A percentile compares a stretch with the other conserved stretches of the same genome.
phyloP scores from a whole-genome alignment of 192 early-diverging fungal genomes.

The Thamnidium elegans region DNA sequence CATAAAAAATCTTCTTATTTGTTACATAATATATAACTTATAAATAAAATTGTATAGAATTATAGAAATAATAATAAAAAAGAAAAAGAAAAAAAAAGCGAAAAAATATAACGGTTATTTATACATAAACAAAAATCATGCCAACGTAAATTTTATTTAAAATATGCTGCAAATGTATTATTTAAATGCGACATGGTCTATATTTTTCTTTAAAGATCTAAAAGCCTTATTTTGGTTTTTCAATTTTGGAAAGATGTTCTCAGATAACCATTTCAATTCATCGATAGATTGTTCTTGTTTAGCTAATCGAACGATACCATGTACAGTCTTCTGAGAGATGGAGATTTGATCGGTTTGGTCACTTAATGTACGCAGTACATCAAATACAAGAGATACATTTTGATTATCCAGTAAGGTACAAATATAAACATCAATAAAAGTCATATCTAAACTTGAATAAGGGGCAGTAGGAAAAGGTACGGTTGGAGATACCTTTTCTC shows the following conservation, averaged over 20 bases:
- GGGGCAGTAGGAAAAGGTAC: slow-evolving; percentile 39
- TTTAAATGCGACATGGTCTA: background rate
- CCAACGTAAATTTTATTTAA: too few relatives aligned
- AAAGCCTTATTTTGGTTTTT: background rate
- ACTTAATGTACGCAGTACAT: slow-evolving; percentile 21
- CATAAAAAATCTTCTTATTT: too few relatives aligned
- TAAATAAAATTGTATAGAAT: too few relatives aligned
- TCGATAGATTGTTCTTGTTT: slow-evolving; percentile 22
- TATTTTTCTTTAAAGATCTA: background rate
- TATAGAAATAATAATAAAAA: too few relatives aligned
- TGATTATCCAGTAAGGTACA: slow-evolving; percentile 25
- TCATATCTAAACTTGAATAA: slow-evolving; percentile 23
- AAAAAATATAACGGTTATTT: too few relatives aligned
- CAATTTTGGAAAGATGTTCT: slow-evolving; percentile 24
- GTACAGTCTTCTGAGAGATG: slow-evolving; percentile 14
- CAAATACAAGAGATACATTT: slow-evolving; percentile 32
- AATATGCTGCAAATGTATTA: background rate
- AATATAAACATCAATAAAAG: slow-evolving; percentile 36
- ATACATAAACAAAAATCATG: too few relatives aligned
- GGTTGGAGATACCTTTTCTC: slow-evolving; percentile 11
- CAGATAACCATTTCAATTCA: slow-evolving; percentile 27
- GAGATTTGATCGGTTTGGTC: slow-evolving; percentile 19
- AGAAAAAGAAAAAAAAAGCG: too few relatives aligned
- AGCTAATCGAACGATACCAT: slow-evolving; percentile 22
- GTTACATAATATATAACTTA: too few relatives aligned